A percentile compares a stretch with the other conserved stretches of the same genome.
Conservation (phyloP, 2,329 filamentous ascomycete genomes). For the Pestalotiopsis sp. region DNA sequence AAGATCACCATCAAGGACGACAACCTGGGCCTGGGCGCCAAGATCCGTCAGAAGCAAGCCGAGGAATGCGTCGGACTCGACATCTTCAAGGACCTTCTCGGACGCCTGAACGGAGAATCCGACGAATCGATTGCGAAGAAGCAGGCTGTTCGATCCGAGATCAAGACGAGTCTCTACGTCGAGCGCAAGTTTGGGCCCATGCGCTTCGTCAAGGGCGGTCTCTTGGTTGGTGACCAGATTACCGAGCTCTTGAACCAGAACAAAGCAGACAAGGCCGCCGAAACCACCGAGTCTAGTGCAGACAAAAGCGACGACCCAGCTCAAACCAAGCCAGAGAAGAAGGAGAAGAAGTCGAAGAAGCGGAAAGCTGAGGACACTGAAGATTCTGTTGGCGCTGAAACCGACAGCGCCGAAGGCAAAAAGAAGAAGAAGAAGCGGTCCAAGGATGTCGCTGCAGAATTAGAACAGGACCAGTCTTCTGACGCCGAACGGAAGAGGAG, state of each 20-base stretch:
- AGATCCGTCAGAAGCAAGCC: conserved; percentile 60
- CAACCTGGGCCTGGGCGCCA: conserved; percentile 84
- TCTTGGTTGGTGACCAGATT: conserved; percentile 60
- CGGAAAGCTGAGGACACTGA: conserved; percentile 37
- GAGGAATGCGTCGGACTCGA: conserved; percentile 83
- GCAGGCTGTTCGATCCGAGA: conserved; percentile 64
- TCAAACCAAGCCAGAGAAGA: conserved; percentile 23
- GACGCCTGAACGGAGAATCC: conserved; percentile 84
- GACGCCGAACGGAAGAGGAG: conserved; percentile 34
- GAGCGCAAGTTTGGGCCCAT: conserved; percentile 77
- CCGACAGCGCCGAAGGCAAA: conserved; percentile 23
- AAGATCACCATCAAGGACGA: conserved; percentile 86
- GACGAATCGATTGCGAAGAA: conserved; percentile 73
- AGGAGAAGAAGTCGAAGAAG: conserved; percentile 39
- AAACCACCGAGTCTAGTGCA: neutral
- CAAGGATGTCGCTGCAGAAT: conserved; percentile 17
- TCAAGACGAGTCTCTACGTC: conserved; percentile 73
- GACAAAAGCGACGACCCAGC: neutral
- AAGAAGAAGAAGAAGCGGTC: conserved; percentile 40
- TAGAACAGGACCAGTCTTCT: conserved; percentile 21
- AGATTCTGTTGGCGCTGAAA: conserved; percentile 33
- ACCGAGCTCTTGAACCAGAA: conserved; percentile 41
- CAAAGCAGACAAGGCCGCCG: conserved; percentile 42
- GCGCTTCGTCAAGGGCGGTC: conserved; percentile 84
- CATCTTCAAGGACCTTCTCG: conserved; percentile 82